Evolutionary conservation across 148 eudicot genomes (phyloP).

Genomic region (Dysphania ambrosioides): DNA sequence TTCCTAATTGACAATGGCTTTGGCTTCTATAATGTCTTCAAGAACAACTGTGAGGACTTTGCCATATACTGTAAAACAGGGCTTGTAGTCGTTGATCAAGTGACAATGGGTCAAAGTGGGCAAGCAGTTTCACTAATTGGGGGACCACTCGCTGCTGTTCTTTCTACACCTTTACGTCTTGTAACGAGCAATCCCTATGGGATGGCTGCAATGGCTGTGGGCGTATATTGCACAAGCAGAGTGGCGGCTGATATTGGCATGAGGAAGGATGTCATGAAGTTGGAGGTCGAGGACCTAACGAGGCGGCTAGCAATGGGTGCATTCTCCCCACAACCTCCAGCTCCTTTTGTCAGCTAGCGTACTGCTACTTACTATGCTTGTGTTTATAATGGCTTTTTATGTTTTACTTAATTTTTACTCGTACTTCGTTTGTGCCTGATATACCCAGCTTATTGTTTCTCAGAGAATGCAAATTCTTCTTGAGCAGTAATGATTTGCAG

Average conservation of each 20-base stretch:
- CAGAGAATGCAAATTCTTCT: not conserved
- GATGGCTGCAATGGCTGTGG: slow-evolving; percentile 63
- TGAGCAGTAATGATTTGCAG: not conserved
- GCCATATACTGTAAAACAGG: slow-evolving; percentile 88
- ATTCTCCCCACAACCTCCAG: slow-evolving; percentile 34
- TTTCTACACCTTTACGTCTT: slow-evolving; percentile 53
- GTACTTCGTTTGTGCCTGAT: not conserved
- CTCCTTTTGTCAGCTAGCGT: slow-evolving; percentile 20
- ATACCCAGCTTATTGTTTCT: not conserved
- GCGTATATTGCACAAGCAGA: slow-evolving; percentile 66
- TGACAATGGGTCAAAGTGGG: slow-evolving; percentile 65
- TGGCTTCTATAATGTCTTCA: slow-evolving; percentile 65
- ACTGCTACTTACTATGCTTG: slow-evolving; percentile 2
- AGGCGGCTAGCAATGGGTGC: slow-evolving; percentile 45
- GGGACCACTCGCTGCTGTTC: slow-evolving; percentile 68
- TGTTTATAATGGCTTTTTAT: not conserved
- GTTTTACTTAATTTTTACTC: not conserved
- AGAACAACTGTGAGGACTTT: slow-evolving; percentile 80
- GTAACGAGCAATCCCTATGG: slow-evolving; percentile 58
- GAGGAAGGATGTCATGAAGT: slow-evolving; percentile 70
- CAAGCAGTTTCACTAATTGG: slow-evolving; percentile 70
- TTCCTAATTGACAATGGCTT: slow-evolving; percentile 63
- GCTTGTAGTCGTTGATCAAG: slow-evolving; percentile 48
- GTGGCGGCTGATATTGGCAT: slow-evolving; percentile 78
- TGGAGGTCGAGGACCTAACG: slow-evolving; percentile 56